Evolutionary conservation across 805 yeast species (phyloP).

Genomic region (Cyberlindnera nakhonratchasimensis): DNA sequence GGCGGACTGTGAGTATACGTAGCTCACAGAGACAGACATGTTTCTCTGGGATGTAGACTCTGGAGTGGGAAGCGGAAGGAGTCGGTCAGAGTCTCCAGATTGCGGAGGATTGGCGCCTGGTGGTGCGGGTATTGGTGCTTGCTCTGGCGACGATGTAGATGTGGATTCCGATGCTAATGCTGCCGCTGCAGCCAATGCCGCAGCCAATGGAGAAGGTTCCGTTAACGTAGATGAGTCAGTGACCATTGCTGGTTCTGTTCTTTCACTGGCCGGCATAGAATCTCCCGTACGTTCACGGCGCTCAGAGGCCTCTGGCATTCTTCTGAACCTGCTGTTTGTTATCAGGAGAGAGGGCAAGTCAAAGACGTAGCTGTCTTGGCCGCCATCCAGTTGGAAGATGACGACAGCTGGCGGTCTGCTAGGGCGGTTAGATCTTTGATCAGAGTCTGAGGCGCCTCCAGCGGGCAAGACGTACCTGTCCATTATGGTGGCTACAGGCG

Average conservation of each 20-base stretch:
- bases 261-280: too few species aligned
- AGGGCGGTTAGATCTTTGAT: not conserved
- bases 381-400: slow-evolving; percentile 24
- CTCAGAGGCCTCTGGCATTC: not conserved
- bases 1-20: slow-evolving; percentile 28
- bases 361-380: slow-evolving; percentile 15
- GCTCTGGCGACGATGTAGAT: not conserved
- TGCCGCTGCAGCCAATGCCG: not conserved
- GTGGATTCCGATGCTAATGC: not conserved
- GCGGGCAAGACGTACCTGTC: not conserved
- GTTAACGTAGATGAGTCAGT: not conserved
- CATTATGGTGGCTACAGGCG: not conserved
- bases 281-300: too few species aligned
- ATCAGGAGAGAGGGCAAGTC: slow-evolving; percentile 14
- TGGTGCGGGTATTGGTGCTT: not conserved
- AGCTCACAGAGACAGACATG: slow-evolving; percentile 40
- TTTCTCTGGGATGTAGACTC: slow-evolving; percentile 25
- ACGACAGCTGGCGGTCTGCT: slow-evolving; percentile 14
- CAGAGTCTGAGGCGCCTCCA: not conserved
- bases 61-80: not conserved
- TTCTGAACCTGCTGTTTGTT: not conserved
- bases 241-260: not conserved
- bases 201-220: not conserved
- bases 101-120: not conserved
- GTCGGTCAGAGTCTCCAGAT: not conserved